Conservation (phyloP, 2,329 filamentous ascomycete genomes). For the Ustilaginoidea virens region DNA sequence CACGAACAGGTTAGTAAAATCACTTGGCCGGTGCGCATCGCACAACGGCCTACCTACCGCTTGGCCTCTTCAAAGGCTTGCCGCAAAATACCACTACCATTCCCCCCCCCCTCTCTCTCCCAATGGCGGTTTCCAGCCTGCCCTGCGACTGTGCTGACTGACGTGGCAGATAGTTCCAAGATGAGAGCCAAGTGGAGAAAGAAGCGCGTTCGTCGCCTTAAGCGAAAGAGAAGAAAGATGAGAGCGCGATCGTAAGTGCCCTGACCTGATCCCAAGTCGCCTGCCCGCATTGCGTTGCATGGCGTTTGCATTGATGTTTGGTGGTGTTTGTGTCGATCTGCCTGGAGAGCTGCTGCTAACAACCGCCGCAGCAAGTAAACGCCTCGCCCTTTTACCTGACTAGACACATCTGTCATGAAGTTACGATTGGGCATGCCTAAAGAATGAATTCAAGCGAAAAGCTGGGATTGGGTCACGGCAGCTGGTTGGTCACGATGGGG, state of each 20-base stretch:
- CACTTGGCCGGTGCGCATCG: no score
- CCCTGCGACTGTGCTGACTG: no score
- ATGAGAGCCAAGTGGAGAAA: constrained; percentile 99
- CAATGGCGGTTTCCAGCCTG: no score
- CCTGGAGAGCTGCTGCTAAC: neutral
- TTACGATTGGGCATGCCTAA: constrained; percentile 18
- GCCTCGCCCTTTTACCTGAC: constrained; percentile 42
- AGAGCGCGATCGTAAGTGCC: constrained; percentile 82
- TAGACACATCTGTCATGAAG: constrained; percentile 28
- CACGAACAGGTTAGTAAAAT: constrained; percentile 25
- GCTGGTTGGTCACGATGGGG: constrained; percentile 5
- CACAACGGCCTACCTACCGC: neutral
- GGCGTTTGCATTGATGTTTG: no score
- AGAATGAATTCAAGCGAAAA: constrained; percentile 10
- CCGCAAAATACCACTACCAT: neutral
- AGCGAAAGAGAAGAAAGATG: constrained; percentile 99
- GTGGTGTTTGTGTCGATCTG: no score
- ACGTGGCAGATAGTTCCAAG: constrained; percentile 30
- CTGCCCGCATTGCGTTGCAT: no score
- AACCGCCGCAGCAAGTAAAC: constrained; percentile 49
- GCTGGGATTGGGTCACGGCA: constrained; percentile 8
- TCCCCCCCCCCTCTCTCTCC: neutral
- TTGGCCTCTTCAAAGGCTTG: neutral
- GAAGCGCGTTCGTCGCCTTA: constrained; percentile 98
- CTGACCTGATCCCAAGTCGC: no score